A percentile compares a stretch with the other conserved stretches of the same genome.
Evolutionary conservation across 116 monocot genomes (phyloP).

Genomic region (Cymodocea nodosa): DNA sequence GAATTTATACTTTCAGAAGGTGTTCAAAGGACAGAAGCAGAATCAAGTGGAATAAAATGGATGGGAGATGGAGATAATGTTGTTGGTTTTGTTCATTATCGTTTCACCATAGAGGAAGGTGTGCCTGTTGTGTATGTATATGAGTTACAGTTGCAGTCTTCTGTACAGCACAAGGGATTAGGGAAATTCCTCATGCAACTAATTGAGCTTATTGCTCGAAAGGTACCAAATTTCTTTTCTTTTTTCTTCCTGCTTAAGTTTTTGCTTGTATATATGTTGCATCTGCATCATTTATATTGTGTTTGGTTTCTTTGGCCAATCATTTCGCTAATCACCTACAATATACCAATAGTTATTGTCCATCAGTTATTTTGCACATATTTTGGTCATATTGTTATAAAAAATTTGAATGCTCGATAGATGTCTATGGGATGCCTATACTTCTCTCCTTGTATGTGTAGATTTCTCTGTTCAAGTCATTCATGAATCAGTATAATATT

Average conservation of each 20-base stretch:
- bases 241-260: not conserved
- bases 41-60: conserved; percentile 11
- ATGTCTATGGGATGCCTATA: not conserved
- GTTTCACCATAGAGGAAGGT: conserved; percentile 81
- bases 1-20: conserved; percentile 6
- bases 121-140: conserved; percentile 85
- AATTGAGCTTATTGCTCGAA: conserved; percentile 76
- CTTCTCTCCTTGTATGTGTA: no score
- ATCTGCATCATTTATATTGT: not conserved
- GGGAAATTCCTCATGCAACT: conserved; percentile 96
- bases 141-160: conserved; percentile 79
- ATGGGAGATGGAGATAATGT: conserved; percentile 25
- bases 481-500: conserved; percentile 3
- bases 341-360: not conserved
- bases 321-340: not conserved
- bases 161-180: conserved; percentile 64
- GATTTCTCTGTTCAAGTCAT: not conserved
- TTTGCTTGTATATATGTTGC: not conserved
- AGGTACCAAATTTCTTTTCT: conserved; percentile 31
- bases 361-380: not conserved
- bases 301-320: not conserved
- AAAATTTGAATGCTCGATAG: not conserved
- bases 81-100: conserved; percentile 84
- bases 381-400: not conserved
- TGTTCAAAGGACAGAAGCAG: conserved; percentile 4